Conservation (phyloP, 371 early-diverging fungal genomes). For the Mortierella polycephala region DNA sequence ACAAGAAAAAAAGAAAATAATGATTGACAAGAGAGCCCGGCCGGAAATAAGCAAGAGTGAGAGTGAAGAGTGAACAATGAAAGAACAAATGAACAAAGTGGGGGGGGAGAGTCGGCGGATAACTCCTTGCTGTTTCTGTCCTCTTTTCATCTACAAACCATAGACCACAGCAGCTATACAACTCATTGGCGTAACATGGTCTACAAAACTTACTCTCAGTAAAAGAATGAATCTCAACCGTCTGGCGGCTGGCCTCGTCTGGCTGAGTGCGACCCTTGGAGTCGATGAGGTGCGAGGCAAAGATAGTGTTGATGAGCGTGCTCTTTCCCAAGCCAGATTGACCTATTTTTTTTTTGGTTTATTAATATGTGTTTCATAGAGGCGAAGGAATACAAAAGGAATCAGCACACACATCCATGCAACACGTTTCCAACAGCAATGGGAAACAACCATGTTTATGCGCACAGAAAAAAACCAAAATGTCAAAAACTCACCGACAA, state of each 20-base stretch:
- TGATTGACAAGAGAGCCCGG: slow-evolving; percentile 13
- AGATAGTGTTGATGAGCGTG: slow-evolving; percentile 97
- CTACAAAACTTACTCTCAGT: slow-evolving; percentile 70
- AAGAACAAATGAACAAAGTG: too few species aligned
- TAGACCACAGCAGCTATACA: too few species aligned
- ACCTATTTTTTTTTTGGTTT: slow-evolving; percentile 60
- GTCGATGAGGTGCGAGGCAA: slow-evolving; percentile 87
- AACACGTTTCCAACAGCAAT: neutral
- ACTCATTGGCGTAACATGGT: neutral
- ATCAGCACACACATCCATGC: neutral
- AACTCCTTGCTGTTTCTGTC: neutral
- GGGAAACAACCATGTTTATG: neutral
- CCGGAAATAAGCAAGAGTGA: slow-evolving; percentile 31
- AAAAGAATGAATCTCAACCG: slow-evolving; percentile 86
- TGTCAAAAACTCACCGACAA: slow-evolving; percentile 76
- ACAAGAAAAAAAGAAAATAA: neutral
- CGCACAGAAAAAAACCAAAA: neutral
- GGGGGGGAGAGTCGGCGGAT: too few species aligned
- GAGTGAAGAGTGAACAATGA: slow-evolving; percentile 1
- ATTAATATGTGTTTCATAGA: neutral
- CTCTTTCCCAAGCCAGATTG: slow-evolving; percentile 99
- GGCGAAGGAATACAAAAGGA: neutral
- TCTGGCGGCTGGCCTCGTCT: slow-evolving; percentile 82
- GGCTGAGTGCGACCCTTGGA: slow-evolving; percentile 81
- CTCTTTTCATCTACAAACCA: neutral